phyloP scores from a whole-genome alignment of 306 rosid genomes.

The Alnus glutinosa region DNA sequence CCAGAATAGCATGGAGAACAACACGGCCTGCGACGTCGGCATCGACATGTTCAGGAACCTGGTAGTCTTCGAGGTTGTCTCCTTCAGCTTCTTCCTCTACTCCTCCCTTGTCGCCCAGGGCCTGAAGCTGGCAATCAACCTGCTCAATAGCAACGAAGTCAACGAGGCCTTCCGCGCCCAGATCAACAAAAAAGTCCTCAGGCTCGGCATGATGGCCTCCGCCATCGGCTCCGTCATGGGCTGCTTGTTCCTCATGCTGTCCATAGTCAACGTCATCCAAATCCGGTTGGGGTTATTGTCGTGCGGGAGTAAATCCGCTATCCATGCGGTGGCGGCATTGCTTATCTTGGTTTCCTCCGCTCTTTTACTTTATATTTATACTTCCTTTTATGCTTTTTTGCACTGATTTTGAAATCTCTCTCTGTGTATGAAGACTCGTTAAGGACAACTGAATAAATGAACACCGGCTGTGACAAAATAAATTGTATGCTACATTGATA shows the following conservation, averaged over 20 bases:
- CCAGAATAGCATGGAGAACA: slow-evolving; percentile 60
- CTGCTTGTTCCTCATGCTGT: slow-evolving; percentile 70
- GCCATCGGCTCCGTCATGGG: slow-evolving; percentile 94
- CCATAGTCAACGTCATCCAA: slow-evolving; percentile 84
- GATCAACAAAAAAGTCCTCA: slow-evolving; percentile 57
- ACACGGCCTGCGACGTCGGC: slow-evolving; percentile 72
- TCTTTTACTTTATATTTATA: slow-evolving; percentile 75
- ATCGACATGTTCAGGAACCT: slow-evolving; percentile 67
- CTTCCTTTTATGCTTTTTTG: slow-evolving; percentile 78
- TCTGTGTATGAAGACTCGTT: too few relatives aligned
- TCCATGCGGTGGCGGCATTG: slow-evolving; percentile 59
- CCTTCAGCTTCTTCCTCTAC: slow-evolving; percentile 89
- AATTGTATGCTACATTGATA: too few relatives aligned
- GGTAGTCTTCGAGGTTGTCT: slow-evolving; percentile 78
- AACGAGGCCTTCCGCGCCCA: slow-evolving; percentile 80
- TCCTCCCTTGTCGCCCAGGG: slow-evolving; percentile 88
- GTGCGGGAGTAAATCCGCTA: slow-evolving; percentile 79
- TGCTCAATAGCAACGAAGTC: slow-evolving; percentile 71
- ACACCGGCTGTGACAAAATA: too few relatives aligned
- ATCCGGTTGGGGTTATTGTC: slow-evolving; percentile 82
- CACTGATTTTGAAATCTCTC: slow-evolving; percentile 19
- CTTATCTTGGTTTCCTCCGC: slow-evolving; percentile 77
- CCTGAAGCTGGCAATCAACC: slow-evolving; percentile 74
- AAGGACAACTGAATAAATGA: too few relatives aligned
- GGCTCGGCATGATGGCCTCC: slow-evolving; percentile 81